Evolutionary conservation across 2,329 filamentous ascomycete species (phyloP).

Genomic region (Xylaria hypoxylon): DNA sequence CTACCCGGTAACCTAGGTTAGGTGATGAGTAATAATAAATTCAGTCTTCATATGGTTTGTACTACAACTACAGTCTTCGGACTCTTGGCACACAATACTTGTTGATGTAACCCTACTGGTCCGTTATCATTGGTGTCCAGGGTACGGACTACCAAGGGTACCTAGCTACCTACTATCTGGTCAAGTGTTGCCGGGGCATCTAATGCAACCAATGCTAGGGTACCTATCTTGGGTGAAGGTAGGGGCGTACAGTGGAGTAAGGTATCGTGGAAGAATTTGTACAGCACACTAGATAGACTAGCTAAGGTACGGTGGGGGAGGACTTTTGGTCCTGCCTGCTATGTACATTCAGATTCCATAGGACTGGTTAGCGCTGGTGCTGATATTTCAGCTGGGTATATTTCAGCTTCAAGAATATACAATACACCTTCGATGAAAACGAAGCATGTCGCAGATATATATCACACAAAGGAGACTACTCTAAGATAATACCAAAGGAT

Average conservation of each 20-base stretch:
- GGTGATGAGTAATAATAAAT: conserved; percentile 14
- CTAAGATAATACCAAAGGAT: too few relatives aligned
- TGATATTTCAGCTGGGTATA: not conserved
- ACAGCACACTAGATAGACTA: not conserved
- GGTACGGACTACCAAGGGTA: not conserved
- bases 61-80: not conserved
- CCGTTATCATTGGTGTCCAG: not conserved
- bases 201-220: not conserved
- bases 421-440: not conserved
- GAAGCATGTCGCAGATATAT: too few relatives aligned
- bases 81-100: not conserved
- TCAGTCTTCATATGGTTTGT: not conserved
- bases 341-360: not conserved
- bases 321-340: not conserved
- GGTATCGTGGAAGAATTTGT: not conserved
- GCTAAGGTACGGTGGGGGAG: conserved; percentile 17
- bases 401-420: not conserved
- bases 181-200: conserved; percentile 6
- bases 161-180: not conserved
- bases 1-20: not conserved
- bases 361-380: not conserved
- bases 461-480: too few relatives aligned
- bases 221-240: not conserved
- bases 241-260: conserved; percentile 19
- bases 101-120: not conserved